Evolutionary conservation across 257 asterid species (phyloP).

Genomic region (Plectranthus barbatus): DNA sequence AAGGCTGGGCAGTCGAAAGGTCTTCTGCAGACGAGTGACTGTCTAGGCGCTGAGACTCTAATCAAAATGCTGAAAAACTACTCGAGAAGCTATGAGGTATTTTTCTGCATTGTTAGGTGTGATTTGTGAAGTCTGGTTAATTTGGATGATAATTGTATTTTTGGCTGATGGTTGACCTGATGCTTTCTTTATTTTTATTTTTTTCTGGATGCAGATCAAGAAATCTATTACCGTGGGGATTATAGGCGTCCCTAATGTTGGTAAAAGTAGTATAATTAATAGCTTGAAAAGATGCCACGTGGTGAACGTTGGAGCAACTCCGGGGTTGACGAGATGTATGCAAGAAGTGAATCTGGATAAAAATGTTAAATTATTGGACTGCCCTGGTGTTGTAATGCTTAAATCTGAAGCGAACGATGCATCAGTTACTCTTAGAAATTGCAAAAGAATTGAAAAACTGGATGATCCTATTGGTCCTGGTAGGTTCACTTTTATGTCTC

Average conservation of each 20-base stretch:
- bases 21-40: constrained; percentile 76
- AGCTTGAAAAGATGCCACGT: constrained; percentile 84
- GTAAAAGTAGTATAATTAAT: constrained; percentile 92
- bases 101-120: background rate
- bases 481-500: too few species aligned
- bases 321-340: constrained; percentile 88
- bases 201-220: constrained; percentile 55
- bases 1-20: constrained; percentile 36
- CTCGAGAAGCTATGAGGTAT: constrained; percentile 29
- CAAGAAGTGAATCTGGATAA: constrained; percentile 91
- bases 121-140: background rate
- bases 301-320: constrained; percentile 90
- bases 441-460: constrained; percentile 89
- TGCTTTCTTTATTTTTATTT: too few species aligned
- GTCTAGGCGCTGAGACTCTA: constrained; percentile 89
- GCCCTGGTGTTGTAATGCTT: constrained; percentile 96
- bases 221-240: constrained; percentile 88
- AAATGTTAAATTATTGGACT: constrained; percentile 75
- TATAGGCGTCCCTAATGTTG: constrained; percentile 96
- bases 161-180: background rate
- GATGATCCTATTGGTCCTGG: constrained; percentile 89
- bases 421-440: constrained; percentile 81
- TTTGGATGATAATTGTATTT: too few species aligned
- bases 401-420: constrained; percentile 64
- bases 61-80: constrained; percentile 60